These are phyloP conservation scores for Diaporthe nobilis DNA, from an alignment of 2,329 filamentous ascomycete genomes.

Conservation along the genomic window DNA sequence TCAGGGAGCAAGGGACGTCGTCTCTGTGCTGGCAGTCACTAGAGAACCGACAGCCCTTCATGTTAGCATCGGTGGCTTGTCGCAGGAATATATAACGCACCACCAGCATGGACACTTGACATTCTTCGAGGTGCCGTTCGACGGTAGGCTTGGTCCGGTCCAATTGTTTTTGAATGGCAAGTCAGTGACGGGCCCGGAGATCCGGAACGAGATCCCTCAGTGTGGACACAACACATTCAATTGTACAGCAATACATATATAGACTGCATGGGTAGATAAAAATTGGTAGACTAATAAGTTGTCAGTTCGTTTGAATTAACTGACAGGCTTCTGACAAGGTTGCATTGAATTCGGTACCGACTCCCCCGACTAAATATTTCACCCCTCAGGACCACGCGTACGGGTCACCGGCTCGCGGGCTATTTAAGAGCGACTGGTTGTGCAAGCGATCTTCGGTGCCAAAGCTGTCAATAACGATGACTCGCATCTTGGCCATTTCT, in stretches of 20 bases:
- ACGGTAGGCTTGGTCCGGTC: conserved; percentile 56
- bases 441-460: background rate
- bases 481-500: conserved; percentile 26
- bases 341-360: conserved; percentile 1
- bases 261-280: background rate
- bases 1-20: conserved; percentile 56
- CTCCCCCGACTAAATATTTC: background rate
- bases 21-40: conserved; percentile 59
- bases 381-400: background rate
- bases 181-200: conserved; percentile 54
- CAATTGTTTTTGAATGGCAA: conserved; percentile 55
- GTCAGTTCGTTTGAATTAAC: background rate
- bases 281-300: background rate
- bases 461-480: conserved; percentile 15
- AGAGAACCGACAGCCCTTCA: conserved; percentile 51
- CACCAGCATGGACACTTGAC: conserved; percentile 51
- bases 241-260: conserved; percentile 52
- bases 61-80: conserved; percentile 54
- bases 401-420: background rate
- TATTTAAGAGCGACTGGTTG: background rate
- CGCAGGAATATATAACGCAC: conserved; percentile 49
- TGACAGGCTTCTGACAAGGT: background rate
- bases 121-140: conserved; percentile 56
- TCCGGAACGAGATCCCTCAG: conserved; percentile 50
- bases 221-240: conserved; percentile 52